These are phyloP conservation scores for Acrasis kona DNA, from an alignment of 78 protist species.

Conservation along the genomic window DNA sequence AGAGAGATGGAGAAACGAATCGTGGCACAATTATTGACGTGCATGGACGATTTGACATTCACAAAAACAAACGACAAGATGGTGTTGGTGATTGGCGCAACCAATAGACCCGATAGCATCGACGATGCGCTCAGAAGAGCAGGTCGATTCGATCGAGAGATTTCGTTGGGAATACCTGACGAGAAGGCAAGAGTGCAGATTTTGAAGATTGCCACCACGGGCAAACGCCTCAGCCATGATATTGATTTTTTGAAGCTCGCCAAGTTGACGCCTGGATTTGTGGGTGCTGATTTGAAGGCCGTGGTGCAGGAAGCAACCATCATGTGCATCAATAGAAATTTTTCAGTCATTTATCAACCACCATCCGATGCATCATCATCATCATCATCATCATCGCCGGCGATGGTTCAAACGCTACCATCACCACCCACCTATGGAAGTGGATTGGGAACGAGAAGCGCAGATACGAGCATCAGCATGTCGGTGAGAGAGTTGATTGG, in stretches of 20 bases:
- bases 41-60: constrained; percentile 71
- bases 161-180: constrained; percentile 80
- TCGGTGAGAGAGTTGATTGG: no score
- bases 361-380: no score
- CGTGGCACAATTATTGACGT: constrained; percentile 93
- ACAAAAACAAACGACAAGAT: constrained; percentile 6
- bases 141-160: constrained; percentile 90
- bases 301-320: constrained; percentile 82
- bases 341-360: constrained; percentile 5
- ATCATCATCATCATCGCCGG: no score
- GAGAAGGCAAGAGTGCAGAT: constrained; percentile 43
- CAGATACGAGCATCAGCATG: no score
- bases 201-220: constrained; percentile 31
- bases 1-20: constrained; percentile 95
- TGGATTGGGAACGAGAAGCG: no score
- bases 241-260: constrained; percentile 55
- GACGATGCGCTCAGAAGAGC: constrained; percentile 90
- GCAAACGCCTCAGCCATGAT: constrained; percentile 21
- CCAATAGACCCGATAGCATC: constrained; percentile 84
- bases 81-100: constrained; percentile 85
- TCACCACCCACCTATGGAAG: no score
- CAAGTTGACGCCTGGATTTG: constrained; percentile 74
- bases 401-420: no score
- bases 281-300: constrained; percentile 65
- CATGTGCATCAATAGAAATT: constrained; percentile 64